Percentiles rank a stretch among this genome's conserved stretches.
phyloP scores from a whole-genome alignment of 2,329 filamentous ascomycete genomes.

The Calonectria pseudoturangicola region DNA sequence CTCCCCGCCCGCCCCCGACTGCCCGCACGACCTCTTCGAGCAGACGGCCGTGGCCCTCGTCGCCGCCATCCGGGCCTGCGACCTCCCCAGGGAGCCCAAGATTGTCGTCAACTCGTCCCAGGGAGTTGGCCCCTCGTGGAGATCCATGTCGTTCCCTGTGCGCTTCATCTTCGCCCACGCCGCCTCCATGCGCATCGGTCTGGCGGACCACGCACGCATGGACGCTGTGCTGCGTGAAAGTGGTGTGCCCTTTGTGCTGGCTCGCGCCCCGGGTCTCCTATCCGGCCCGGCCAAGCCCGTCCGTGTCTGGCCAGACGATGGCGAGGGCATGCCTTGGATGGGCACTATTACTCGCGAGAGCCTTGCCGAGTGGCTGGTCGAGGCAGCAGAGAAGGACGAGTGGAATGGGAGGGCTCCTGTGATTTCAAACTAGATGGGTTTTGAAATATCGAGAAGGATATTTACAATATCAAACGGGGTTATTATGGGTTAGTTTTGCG shows the following conservation, averaged over 20 bases:
- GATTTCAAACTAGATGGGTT: constrained; percentile 61
- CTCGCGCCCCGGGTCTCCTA: constrained; percentile 65
- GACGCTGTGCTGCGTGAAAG: constrained; percentile 63
- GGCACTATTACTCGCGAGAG: constrained; percentile 60
- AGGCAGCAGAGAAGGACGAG: constrained; percentile 62
- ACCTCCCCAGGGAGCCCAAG: constrained; percentile 62
- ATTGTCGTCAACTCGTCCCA: constrained; percentile 70
- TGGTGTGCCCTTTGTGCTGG: constrained; percentile 61
- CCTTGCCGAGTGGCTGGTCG: constrained; percentile 68
- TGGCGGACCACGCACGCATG: constrained; percentile 68
- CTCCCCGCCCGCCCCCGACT: constrained; percentile 60
- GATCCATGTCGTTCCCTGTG: constrained; percentile 63
- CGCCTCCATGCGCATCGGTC: constrained; percentile 67
- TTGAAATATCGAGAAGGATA: background rate
- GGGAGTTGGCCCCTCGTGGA: constrained; percentile 68
- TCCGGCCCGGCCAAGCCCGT: constrained; percentile 61
- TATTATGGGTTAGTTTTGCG: background rate
- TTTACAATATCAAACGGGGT: too few species aligned
- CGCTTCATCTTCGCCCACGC: constrained; percentile 65
- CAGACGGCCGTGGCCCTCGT: constrained; percentile 34
- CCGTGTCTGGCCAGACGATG: constrained; percentile 64
- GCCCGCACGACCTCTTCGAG: constrained; percentile 67
- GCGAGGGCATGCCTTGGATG: constrained; percentile 64
- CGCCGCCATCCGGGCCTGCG: constrained; percentile 61
- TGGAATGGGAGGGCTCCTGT: constrained; percentile 68